These are phyloP conservation scores for Whalleya microplaca DNA, from an alignment of 2,329 filamentous ascomycete species.

Conservation along the genomic window DNA sequence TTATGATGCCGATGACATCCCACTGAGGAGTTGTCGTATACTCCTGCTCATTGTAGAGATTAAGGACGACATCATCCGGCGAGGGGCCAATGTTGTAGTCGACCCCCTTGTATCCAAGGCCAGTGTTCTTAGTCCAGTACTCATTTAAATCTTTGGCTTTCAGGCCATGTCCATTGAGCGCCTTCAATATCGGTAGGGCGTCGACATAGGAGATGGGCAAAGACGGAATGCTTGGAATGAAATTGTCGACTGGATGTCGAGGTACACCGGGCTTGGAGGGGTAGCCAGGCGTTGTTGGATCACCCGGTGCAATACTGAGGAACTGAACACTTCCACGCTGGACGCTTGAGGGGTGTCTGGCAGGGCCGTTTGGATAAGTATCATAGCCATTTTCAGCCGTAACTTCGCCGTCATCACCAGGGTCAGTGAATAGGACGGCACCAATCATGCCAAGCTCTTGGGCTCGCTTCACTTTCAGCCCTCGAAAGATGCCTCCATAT, in stretches of 20 bases:
- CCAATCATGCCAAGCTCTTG: conserved; percentile 90
- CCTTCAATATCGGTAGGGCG: conserved; percentile 83
- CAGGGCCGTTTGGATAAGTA: conserved; percentile 83
- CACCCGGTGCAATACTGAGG: conserved; percentile 68
- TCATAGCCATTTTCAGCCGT: conserved; percentile 82
- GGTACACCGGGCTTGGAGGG: conserved; percentile 89
- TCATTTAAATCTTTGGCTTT: conserved; percentile 73
- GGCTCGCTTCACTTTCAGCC: conserved; percentile 89
- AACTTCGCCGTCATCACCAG: conserved; percentile 81
- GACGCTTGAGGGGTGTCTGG: conserved; percentile 84
- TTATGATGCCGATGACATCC: conserved; percentile 92
- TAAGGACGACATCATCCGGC: conserved; percentile 70
- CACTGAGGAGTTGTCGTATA: conserved; percentile 82
- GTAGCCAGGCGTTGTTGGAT: conserved; percentile 93
- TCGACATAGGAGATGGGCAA: conserved; percentile 88
- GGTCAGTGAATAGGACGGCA: conserved; percentile 83
- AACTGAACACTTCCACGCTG: conserved; percentile 88
- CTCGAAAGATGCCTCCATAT: conserved; percentile 86
- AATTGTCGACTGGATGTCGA: conserved; percentile 68
- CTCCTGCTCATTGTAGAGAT: conserved; percentile 78
- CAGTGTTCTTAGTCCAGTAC: conserved; percentile 71
- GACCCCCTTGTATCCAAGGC: conserved; percentile 78
- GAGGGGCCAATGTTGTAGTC: conserved; percentile 85
- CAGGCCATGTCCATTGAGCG: conserved; percentile 87
- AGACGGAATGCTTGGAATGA: conserved; percentile 85